Evolutionary conservation across 768 basidiomycete genomes (phyloP).

Genomic region (Kwoniella europaea): DNA sequence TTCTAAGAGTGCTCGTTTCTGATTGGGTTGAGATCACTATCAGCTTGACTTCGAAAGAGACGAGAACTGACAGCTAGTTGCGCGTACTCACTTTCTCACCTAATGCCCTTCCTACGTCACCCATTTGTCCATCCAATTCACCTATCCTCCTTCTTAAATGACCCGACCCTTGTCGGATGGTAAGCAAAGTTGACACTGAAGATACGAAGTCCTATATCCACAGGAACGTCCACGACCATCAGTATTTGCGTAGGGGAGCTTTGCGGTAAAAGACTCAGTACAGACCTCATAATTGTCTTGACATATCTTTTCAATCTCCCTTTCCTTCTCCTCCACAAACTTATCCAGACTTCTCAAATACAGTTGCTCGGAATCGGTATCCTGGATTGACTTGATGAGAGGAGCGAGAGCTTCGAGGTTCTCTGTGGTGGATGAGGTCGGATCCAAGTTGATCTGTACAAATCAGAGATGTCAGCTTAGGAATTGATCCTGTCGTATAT

Average conservation of each 20-base stretch:
- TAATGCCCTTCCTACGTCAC: conserved; percentile 81
- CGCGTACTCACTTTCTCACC: conserved; percentile 71
- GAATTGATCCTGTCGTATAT: not conserved
- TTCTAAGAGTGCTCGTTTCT: conserved; percentile 83
- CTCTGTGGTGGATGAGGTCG: conserved; percentile 64
- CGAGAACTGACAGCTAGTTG: not conserved
- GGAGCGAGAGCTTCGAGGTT: conserved; percentile 95
- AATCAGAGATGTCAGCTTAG: not conserved
- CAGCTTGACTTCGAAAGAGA: not conserved
- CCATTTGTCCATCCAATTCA: conserved; percentile 84
- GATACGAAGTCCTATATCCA: conserved; percentile 80
- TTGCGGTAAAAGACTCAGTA: not conserved
- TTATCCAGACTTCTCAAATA: conserved; percentile 82
- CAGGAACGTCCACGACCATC: not conserved
- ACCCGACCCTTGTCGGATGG: conserved; percentile 93
- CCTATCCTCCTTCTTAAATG: conserved; percentile 89
- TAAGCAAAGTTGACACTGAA: conserved; percentile 93
- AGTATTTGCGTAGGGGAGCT: too few relatives aligned
- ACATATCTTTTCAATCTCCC: conserved; percentile 95
- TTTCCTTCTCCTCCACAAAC: conserved; percentile 93
- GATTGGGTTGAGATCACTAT: not conserved
- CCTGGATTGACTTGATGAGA: conserved; percentile 90
- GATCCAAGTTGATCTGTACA: conserved; percentile 46
- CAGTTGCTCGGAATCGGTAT: conserved; percentile 81
- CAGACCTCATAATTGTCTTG: conserved; percentile 80